Evolutionary conservation across 1,139 yeast genomes (phyloP).

Genomic region (Kodamaea sp.): DNA sequence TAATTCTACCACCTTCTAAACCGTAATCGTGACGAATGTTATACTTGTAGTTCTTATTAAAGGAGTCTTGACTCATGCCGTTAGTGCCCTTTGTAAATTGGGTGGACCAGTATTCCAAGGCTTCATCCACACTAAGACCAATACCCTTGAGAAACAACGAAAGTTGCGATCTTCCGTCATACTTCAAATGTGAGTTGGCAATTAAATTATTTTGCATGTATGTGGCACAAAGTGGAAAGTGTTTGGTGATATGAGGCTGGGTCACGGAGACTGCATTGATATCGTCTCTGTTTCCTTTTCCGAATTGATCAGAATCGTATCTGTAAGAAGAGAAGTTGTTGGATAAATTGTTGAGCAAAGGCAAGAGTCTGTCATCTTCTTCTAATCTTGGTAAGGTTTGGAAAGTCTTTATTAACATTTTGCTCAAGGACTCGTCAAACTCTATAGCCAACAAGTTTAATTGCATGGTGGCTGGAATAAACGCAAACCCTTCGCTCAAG

Average conservation of each 20-base stretch:
- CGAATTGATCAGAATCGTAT: conserved; percentile 38
- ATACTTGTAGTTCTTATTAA: conserved; percentile 85
- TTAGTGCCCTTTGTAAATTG: conserved; percentile 61
- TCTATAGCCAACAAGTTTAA: conserved; percentile 67
- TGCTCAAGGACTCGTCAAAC: conserved; percentile 55
- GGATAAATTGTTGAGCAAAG: conserved; percentile 77
- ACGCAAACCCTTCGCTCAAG: conserved; percentile 70
- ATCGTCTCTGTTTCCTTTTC: conserved; percentile 40
- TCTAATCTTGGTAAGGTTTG: conserved; percentile 81
- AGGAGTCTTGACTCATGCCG: conserved; percentile 64
- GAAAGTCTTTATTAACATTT: conserved; percentile 65
- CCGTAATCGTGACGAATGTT: conserved; percentile 90
- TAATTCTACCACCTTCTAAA: conserved; percentile 83
- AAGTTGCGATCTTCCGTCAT: conserved; percentile 82
- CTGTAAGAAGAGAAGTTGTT: conserved; percentile 68
- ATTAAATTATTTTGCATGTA: conserved; percentile 64
- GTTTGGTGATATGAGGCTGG: conserved; percentile 53
- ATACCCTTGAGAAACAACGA: conserved; percentile 85
- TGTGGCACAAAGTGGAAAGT: conserved; percentile 83
- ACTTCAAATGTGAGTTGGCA: conserved; percentile 70
- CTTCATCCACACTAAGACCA: conserved; percentile 86
- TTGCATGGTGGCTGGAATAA: conserved; percentile 82
- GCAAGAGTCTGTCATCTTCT: conserved; percentile 87
- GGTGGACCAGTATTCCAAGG: conserved; percentile 78
- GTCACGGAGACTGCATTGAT: conserved; percentile 67